These are phyloP conservation scores for Aspergillus heteromorphus DNA, from an alignment of 495 filamentous ascomycete genomes.

Conservation along the genomic window DNA sequence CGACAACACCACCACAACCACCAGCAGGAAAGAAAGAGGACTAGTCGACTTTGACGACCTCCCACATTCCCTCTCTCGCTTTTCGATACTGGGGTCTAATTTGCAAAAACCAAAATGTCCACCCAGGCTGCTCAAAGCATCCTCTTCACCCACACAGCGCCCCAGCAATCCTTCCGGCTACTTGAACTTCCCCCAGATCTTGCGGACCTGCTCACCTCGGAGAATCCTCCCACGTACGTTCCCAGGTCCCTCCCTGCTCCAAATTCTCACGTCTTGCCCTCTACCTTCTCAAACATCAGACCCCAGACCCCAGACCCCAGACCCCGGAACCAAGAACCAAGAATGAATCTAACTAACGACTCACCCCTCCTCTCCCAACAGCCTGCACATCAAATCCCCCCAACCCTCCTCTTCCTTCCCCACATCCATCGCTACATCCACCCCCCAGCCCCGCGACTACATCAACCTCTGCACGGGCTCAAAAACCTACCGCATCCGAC, in stretches of 20 bases:
- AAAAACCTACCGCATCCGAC: conserved; percentile 73
- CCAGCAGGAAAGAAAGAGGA: too few relatives aligned
- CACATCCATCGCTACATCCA: background rate
- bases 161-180: conserved; percentile 61
- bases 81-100: too few relatives aligned
- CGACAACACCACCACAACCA: too few relatives aligned
- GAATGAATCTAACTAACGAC: too few relatives aligned
- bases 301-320: too few relatives aligned
- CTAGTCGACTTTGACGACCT: too few relatives aligned
- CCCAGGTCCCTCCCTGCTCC: background rate
- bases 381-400: conserved; percentile 61
- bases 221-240: conserved; percentile 56
- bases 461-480: conserved; percentile 67
- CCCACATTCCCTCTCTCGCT: too few relatives aligned
- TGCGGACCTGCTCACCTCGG: conserved; percentile 57
- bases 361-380: too few relatives aligned
- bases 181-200: conserved; percentile 79
- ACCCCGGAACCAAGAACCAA: too few relatives aligned
- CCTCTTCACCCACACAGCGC: conserved; percentile 56
- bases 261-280: background rate
- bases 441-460: conserved; percentile 41
- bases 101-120: conserved; percentile 47
- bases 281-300: background rate
- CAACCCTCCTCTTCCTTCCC: background rate
- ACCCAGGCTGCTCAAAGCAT: conserved; percentile 56